A percentile compares a stretch with the other conserved stretches of the same genome.
phyloP scores from a whole-genome alignment of 1,139 yeast genomes.

The Zygosaccharomyces sapae region DNA sequence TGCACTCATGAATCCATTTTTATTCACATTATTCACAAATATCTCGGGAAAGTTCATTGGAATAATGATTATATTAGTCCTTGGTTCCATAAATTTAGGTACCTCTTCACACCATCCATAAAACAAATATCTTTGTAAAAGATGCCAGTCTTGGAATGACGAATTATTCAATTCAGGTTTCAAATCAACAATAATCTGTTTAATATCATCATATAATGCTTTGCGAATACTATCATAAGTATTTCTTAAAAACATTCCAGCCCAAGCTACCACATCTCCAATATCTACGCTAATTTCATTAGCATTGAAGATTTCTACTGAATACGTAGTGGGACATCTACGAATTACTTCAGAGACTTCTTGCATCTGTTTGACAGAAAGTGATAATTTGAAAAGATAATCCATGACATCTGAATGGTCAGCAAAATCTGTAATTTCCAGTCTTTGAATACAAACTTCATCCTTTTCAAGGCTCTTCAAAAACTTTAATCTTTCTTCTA shows the following conservation, averaged over 20 bases:
- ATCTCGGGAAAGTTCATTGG: conserved; percentile 21
- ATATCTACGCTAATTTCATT: conserved; percentile 7
- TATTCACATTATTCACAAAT: conserved; percentile 12
- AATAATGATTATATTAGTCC: conserved; percentile 17
- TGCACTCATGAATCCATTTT: conserved; percentile 16
- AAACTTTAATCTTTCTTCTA: conserved; percentile 12
- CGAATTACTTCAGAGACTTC: conserved; percentile 12
- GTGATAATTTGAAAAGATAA: conserved; percentile 13
- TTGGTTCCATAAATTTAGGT: conserved; percentile 15
- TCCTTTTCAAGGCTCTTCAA: conserved; percentile 11
- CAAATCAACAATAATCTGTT: conserved; percentile 13
- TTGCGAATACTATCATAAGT: conserved; percentile 13
- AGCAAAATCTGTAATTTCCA: conserved; percentile 14
- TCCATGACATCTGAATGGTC: conserved; percentile 8
- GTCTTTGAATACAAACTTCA: conserved; percentile 8
- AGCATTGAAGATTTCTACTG: conserved; percentile 17
- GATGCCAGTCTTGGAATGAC: conserved; percentile 15
- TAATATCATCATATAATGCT: conserved; percentile 15
- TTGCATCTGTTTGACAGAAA: conserved; percentile 22
- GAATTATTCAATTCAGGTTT: conserved; percentile 14
- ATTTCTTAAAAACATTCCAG: background rate
- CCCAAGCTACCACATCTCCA: background rate
- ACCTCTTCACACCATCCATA: conserved; percentile 12
- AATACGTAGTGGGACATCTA: conserved; percentile 20
- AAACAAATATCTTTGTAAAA: conserved; percentile 18